Percentiles rank a stretch among this genome's conserved stretches.
phyloP scores from a whole-genome alignment of 2,329 filamentous ascomycete genomes.

The Domatiomyces globalis region DNA sequence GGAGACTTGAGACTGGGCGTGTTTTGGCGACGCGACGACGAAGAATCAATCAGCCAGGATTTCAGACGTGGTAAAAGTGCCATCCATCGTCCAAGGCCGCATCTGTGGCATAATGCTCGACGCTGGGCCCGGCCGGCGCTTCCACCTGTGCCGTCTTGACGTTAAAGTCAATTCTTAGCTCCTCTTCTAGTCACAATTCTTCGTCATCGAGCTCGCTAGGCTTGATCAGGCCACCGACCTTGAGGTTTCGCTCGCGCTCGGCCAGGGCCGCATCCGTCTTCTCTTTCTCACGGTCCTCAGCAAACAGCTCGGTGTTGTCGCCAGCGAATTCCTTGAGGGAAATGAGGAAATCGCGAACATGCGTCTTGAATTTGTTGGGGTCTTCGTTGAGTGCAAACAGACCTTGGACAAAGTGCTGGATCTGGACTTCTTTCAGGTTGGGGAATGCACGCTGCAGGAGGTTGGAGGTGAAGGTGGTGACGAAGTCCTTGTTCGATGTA shows the following conservation, averaged over 20 bases:
- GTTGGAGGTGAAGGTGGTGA: constrained; percentile 72
- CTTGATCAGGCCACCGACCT: constrained; percentile 90
- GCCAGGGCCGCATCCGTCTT: constrained; percentile 71
- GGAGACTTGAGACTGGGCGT: background rate
- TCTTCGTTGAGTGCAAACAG: constrained; percentile 80
- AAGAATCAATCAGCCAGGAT: too few relatives aligned
- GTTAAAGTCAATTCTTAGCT: constrained; percentile 38
- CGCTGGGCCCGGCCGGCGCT: constrained; percentile 7
- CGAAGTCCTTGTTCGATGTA: constrained; percentile 80
- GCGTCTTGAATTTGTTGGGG: constrained; percentile 87
- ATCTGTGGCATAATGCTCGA: constrained; percentile 17
- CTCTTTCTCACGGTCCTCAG: constrained; percentile 87
- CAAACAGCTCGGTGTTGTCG: constrained; percentile 86
- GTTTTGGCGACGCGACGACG: background rate
- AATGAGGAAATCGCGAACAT: constrained; percentile 91
- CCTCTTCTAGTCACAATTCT: constrained; percentile 64
- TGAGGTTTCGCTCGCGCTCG: constrained; percentile 82
- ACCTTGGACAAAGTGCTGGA: constrained; percentile 76
- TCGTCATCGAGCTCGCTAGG: constrained; percentile 90
- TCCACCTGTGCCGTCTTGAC: constrained; percentile 4
- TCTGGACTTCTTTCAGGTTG: constrained; percentile 81
- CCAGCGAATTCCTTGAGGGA: constrained; percentile 93
- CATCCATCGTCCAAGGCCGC: background rate
- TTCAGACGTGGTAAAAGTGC: background rate
- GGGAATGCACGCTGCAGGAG: constrained; percentile 81